These are phyloP conservation scores for Irpex sp. DNA, from an alignment of 1,284 basidiomycete genomes.

Conservation along the genomic window DNA sequence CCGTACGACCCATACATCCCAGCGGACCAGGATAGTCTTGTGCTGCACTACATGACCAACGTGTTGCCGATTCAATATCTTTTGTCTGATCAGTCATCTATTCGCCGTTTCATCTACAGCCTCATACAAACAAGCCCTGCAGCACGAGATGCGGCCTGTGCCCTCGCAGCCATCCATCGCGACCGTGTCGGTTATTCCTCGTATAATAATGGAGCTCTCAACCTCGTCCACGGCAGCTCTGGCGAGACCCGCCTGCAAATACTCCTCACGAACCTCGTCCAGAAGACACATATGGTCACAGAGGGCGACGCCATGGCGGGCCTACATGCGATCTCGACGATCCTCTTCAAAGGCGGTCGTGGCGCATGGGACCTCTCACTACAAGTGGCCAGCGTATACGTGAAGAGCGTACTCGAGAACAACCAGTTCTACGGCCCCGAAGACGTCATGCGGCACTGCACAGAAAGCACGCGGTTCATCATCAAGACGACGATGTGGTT, in stretches of 20 bases:
- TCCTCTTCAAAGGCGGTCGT: slow-evolving; percentile 69
- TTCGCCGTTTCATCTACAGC: slow-evolving; percentile 35
- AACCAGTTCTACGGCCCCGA: slow-evolving; percentile 33
- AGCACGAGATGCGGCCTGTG: slow-evolving; percentile 50
- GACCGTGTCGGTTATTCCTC: slow-evolving; percentile 25
- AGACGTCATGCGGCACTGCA: slow-evolving; percentile 44
- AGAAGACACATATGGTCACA: slow-evolving; percentile 20
- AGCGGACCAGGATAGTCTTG: slow-evolving; percentile 29
- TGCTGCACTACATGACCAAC: slow-evolving; percentile 41
- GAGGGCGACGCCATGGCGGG: slow-evolving; percentile 75
- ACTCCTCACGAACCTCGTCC: slow-evolving; percentile 31
- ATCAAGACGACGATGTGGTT: slow-evolving; percentile 84
- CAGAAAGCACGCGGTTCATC: slow-evolving; percentile 56
- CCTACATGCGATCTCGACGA: slow-evolving; percentile 67
- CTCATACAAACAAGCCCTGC: slow-evolving; percentile 42
- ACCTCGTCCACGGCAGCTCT: slow-evolving; percentile 16
- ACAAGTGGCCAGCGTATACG: slow-evolving; percentile 50
- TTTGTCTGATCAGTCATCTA: slow-evolving; percentile 47
- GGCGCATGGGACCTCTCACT: slow-evolving; percentile 70
- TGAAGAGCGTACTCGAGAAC: slow-evolving; percentile 40
- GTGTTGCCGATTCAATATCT: slow-evolving; percentile 67
- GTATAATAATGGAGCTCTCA: background rate
- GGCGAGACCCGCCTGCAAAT: too few relatives aligned
- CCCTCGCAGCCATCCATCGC: slow-evolving; percentile 52
- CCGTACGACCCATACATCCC: slow-evolving; percentile 26